These are phyloP conservation scores for Bauhinia variegata DNA, from an alignment of 306 rosid species.

Conservation along the genomic window DNA sequence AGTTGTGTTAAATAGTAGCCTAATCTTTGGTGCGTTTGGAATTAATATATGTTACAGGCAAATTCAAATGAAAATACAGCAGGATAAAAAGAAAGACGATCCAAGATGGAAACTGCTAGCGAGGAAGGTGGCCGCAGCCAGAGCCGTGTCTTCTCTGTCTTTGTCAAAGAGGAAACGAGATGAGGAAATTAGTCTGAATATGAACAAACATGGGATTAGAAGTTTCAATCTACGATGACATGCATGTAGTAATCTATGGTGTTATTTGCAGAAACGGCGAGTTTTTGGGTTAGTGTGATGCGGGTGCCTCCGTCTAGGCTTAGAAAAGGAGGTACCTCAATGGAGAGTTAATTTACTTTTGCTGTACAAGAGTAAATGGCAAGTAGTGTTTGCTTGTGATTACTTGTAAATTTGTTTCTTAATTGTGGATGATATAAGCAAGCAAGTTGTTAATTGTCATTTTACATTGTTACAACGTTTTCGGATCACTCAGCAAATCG, in stretches of 20 bases:
- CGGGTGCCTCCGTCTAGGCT: background rate
- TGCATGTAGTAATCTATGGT: no score
- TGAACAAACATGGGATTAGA: conserved; percentile 41
- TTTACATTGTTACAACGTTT: no score
- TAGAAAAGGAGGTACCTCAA: no score
- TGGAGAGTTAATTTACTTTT: background rate
- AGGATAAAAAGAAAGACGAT: conserved; percentile 64
- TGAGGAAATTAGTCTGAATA: conserved; percentile 39
- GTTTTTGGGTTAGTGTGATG: conserved; percentile 38
- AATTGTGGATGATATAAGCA: conserved; percentile 8
- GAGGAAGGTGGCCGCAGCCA: conserved; percentile 84
- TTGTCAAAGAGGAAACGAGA: conserved; percentile 62
- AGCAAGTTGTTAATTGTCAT: background rate
- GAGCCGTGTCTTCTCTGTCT: conserved; percentile 68
- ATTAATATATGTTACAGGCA: conserved; percentile 64
- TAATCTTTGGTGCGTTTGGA: conserved; percentile 10
- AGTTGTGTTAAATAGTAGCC: no score
- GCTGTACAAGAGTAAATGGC: no score
- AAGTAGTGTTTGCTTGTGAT: conserved; percentile 35
- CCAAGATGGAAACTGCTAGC: conserved; percentile 73
- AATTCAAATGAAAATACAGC: conserved; percentile 60
- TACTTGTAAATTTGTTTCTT: conserved; percentile 30
- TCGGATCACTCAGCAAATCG: no score
- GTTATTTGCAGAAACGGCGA: no score
- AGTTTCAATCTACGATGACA: conserved; percentile 45